Percentiles rank a stretch among this genome's conserved stretches.
Conservation (phyloP, 1,284 basidiomycete species). For the Rhodotorula mucilaginosa region DNA sequence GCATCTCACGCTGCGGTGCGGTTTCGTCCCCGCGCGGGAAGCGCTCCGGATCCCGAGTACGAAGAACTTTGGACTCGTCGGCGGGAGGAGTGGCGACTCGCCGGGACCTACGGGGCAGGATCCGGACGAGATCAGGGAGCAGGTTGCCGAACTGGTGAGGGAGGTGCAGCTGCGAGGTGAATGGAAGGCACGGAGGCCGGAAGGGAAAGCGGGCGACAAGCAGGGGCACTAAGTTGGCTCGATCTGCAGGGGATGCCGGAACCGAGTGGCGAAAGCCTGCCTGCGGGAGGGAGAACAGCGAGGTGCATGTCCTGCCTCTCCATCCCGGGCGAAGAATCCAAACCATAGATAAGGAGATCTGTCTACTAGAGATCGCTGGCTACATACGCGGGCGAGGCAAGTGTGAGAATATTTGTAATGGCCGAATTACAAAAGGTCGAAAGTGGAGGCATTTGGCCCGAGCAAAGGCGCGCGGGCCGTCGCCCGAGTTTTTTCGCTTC, state of each 20-base stretch:
- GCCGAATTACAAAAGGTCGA: not conserved
- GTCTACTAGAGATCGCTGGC: too few relatives aligned
- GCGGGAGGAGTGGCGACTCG: conserved; percentile 55
- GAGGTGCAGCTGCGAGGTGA: conserved; percentile 54
- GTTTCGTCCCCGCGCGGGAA: conserved; percentile 85
- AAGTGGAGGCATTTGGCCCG: not conserved
- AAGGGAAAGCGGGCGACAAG: conserved; percentile 32
- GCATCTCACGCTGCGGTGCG: conserved; percentile 56
- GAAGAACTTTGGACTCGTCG: conserved; percentile 85
- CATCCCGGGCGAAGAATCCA: too few relatives aligned
- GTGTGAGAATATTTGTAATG: not conserved
- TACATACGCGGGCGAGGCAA: too few relatives aligned
- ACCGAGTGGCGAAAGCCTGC: too few relatives aligned
- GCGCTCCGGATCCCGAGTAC: conserved; percentile 85
- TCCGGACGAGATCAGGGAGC: conserved; percentile 41
- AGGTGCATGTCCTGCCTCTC: too few relatives aligned
- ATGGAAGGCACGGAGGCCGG: conserved; percentile 35
- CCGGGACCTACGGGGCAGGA: conserved; percentile 20
- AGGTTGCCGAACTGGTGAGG: conserved; percentile 54
- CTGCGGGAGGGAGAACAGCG: too few relatives aligned
- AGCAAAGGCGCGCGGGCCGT: not conserved
- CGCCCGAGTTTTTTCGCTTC: not conserved
- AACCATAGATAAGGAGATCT: too few relatives aligned
- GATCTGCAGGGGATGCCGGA: not conserved
- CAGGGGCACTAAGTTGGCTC: not conserved